A percentile compares a stretch with the other conserved stretches of the same genome.
Conservation (phyloP, 352 stramenopile species). For the Globisporangium paddicum region DNA sequence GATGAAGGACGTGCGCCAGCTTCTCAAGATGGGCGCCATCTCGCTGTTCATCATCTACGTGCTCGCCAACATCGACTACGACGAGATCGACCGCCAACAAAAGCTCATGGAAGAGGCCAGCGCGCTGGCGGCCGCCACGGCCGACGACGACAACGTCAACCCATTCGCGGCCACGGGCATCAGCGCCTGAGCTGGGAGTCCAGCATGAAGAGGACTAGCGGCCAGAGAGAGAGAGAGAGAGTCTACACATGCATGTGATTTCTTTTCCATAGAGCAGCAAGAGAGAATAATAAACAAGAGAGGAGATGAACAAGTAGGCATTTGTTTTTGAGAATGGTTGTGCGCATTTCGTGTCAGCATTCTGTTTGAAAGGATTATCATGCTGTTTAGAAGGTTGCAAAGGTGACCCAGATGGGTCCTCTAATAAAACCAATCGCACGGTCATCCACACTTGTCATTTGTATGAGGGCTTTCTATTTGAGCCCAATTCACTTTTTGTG, state of each 20-base stretch:
- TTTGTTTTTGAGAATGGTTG: too few relatives aligned
- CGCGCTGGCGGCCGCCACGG: constrained; percentile 16
- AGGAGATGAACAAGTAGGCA: too few relatives aligned
- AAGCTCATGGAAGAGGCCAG: constrained; percentile 63
- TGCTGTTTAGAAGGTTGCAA: background rate
- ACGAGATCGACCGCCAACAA: constrained; percentile 87
- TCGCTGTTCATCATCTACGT: constrained; percentile 85
- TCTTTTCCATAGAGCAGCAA: too few relatives aligned
- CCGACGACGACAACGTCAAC: constrained; percentile 7
- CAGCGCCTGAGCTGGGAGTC: constrained; percentile 7
- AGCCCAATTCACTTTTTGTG: background rate
- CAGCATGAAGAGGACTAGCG: too few relatives aligned
- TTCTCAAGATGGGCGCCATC: constrained; percentile 83
- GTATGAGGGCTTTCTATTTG: constrained; percentile 8
- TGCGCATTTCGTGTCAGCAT: too few relatives aligned
- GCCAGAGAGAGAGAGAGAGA: background rate
- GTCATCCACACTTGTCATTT: background rate
- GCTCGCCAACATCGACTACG: constrained; percentile 87
- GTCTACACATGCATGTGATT: too few relatives aligned
- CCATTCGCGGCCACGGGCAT: constrained; percentile 13
- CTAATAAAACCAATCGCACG: background rate
- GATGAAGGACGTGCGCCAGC: constrained; percentile 71
- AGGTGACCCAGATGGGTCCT: background rate
- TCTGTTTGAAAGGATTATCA: background rate
- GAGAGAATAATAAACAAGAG: too few relatives aligned